A percentile compares a stretch with the other conserved stretches of the same genome.
Evolutionary conservation across 768 basidiomycete genomes (phyloP).

Genomic region (Albatrellus ellisii): DNA sequence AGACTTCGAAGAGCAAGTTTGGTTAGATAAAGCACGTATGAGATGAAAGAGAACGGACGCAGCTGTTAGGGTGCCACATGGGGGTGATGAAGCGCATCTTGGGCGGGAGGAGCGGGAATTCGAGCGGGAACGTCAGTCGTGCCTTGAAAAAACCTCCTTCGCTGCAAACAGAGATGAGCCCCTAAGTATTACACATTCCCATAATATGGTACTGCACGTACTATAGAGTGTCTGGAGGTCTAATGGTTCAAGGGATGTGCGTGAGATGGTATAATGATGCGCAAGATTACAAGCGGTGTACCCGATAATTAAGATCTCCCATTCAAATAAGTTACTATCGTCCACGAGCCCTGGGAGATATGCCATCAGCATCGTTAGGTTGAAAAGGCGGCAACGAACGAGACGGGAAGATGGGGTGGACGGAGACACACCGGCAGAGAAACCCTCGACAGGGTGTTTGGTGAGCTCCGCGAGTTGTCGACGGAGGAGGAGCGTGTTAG

Average conservation of each 20-base stretch:
- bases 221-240: constrained; percentile 91
- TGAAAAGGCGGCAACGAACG: constrained; percentile 17
- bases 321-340: constrained; percentile 89
- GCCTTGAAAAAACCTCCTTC: constrained; percentile 97
- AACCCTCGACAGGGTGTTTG: constrained; percentile 90
- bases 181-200: not conserved
- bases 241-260: constrained; percentile 21
- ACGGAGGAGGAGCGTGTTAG: constrained; percentile 50
- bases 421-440: constrained; percentile 66
- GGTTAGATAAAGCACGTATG: not conserved
- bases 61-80: constrained; percentile 98
- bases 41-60: constrained; percentile 16
- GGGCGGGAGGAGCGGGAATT: constrained; percentile 85
- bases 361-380: constrained; percentile 18
- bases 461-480: constrained; percentile 77
- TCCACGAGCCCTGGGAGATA: constrained; percentile 85
- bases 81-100: constrained; percentile 94
- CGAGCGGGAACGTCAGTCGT: constrained; percentile 74
- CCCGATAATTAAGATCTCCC: constrained; percentile 96
- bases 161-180: constrained; percentile 28
- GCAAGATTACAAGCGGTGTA: constrained; percentile 22
- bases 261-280: not conserved
- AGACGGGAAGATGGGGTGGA: constrained; percentile 13
- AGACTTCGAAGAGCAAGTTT: constrained; percentile 41
- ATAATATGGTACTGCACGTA: constrained; percentile 24